phyloP scores from a whole-genome alignment of 352 stramenopile genomes.

The Phytophthora pistaciae region DNA sequence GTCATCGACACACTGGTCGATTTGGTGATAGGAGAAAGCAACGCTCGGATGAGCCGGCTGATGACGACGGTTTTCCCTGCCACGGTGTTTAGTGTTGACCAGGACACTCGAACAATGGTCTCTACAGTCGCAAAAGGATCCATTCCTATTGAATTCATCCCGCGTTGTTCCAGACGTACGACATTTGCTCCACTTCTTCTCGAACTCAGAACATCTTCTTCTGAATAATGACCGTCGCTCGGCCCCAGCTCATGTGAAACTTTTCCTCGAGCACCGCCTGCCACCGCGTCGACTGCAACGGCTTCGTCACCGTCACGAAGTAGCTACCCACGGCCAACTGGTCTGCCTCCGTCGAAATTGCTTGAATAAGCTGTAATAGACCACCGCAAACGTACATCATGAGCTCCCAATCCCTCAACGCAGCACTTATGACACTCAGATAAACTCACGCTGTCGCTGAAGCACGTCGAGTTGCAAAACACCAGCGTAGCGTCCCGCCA shows the following conservation, averaged over 20 bases:
- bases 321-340: constrained; percentile 56
- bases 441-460: constrained; percentile 66
- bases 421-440: not conserved
- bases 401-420: not conserved
- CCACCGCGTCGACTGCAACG: constrained; percentile 61
- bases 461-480: constrained; percentile 79
- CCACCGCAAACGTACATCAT: not conserved
- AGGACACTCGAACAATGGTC: too few relatives aligned
- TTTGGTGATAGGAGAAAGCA: too few relatives aligned
- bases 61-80: too few relatives aligned
- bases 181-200: constrained; percentile 1
- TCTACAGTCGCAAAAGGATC: not conserved
- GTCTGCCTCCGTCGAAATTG: constrained; percentile 54
- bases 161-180: not conserved
- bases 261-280: constrained; percentile 70
- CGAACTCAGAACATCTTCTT: constrained; percentile 60
- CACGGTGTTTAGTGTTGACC: too few relatives aligned
- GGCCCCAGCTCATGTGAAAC: constrained; percentile 75
- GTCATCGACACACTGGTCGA: too few relatives aligned
- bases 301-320: constrained; percentile 72
- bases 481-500: constrained; percentile 69
- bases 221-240: constrained; percentile 68
- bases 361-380: constrained; percentile 36
- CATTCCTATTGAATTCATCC: constrained; percentile 8
- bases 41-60: too few relatives aligned